phyloP scores from a whole-genome alignment of 2,329 filamentous ascomycete species.

The Bipolaris gigantea region DNA sequence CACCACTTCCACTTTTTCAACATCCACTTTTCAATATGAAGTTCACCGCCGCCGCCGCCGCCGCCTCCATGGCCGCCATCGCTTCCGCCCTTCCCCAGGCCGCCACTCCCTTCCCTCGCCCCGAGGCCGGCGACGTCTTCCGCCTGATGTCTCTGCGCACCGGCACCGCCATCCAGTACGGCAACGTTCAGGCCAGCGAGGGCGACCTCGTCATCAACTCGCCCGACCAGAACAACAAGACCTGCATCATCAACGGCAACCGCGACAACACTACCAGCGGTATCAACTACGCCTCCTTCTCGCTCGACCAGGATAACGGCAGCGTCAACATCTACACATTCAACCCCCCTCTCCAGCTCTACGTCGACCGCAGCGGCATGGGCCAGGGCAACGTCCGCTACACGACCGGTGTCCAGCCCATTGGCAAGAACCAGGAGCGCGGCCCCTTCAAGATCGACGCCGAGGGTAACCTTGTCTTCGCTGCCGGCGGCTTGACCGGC shows the following conservation, averaged over 20 bases:
- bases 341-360: constrained; percentile 54
- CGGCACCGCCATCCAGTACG: constrained; percentile 54
- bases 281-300: constrained; percentile 54
- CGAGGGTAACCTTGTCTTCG: constrained; percentile 52
- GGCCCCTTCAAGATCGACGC: constrained; percentile 53
- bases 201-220: constrained; percentile 51
- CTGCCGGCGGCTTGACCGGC: constrained; percentile 17
- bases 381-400: constrained; percentile 59
- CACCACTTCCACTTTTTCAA: constrained; percentile 5
- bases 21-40: constrained; percentile 37
- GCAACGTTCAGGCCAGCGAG: constrained; percentile 50
- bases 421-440: constrained; percentile 51
- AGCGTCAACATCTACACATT: constrained; percentile 54
- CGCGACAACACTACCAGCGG: constrained; percentile 5
- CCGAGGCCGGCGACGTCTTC: constrained; percentile 47
- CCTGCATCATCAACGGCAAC: constrained; percentile 45
- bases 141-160: constrained; percentile 56
- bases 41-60: constrained; percentile 31
- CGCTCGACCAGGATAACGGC: constrained; percentile 44
- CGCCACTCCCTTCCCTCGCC: constrained; percentile 21
- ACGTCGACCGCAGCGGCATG: constrained; percentile 61
- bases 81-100: constrained; percentile 33
- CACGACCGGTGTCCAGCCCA: constrained; percentile 49
- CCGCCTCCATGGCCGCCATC: constrained; percentile 26
- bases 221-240: constrained; percentile 49